Base-by-base conservation (phyloP, 2,329 filamentous ascomycete genomes). In the Fusarium cicatricum region DNA sequence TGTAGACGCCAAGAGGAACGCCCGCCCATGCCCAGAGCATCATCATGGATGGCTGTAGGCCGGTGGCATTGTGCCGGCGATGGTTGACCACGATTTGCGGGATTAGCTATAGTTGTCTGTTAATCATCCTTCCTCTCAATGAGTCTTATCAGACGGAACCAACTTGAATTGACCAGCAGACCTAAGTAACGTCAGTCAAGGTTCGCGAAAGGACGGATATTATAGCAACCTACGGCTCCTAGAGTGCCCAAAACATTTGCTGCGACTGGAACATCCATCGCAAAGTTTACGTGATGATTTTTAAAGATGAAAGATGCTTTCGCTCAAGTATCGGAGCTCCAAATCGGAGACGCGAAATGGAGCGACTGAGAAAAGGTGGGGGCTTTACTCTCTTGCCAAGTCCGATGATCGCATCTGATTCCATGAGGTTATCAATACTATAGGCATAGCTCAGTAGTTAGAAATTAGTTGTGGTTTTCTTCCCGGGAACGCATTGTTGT, bases 61-160 rank as follows among this genome's bases (percentile, higher is more conserved):
- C 88, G 1, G 78, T 82, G 1, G 87, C 86, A 75, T 89, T 80
- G 69, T 90, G 86, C 1, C 87, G 78, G 5, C 83, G 80, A 65
- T 87, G 85, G 66, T 91, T 91, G 65, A 89, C 82, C 29, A 87
- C 71, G 42, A 90, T 89, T 69, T 91, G 88, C 0, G 88, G 88
- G 21, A 90, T 82, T 21, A 90, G 77, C 81, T 90, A 60, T 1
- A 12, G 1, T n/a, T 8, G n/a, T 34, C 21, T 21, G 14, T 60
- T 16, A 63, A 45, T 19, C 26, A 12, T 14, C 21, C 10, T 19
- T 12, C 1, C 15, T 11, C 1, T 5, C 7, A 3, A 12, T 11
- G 3, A 14, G 8, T 14, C 10, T 21, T 11, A 15, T 32, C 4
- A 11, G 32, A 40, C 17, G 26, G 15, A 29, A 52, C 71, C 11